These are phyloP conservation scores for Aegilops longissima DNA, from an alignment of 176 grass and related monocot genomes.

Conservation along the genomic window DNA sequence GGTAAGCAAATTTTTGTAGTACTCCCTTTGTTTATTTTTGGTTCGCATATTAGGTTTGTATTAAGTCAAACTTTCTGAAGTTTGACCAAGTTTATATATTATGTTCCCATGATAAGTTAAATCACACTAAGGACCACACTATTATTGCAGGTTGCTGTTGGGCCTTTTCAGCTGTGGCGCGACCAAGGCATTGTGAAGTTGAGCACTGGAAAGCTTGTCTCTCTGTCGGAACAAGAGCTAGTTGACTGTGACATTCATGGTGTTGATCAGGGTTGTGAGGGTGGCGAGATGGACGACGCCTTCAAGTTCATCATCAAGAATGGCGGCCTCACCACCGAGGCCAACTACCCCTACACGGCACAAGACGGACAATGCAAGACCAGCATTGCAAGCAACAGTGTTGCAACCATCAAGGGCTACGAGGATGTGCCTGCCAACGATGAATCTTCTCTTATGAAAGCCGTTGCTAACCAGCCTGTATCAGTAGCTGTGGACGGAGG, in stretches of 20 bases:
- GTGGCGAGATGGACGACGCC: not conserved
- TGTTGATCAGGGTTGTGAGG: no score
- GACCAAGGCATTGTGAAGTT: not conserved
- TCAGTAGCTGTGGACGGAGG: not conserved
- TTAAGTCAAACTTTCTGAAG: no score
- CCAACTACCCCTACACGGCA: not conserved
- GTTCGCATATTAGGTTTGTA: no score
- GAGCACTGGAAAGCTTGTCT: not conserved
- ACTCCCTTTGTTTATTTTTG: no score
- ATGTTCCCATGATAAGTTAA: not conserved
- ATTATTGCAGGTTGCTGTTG: not conserved
- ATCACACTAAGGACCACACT: not conserved
- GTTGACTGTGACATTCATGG: not conserved
- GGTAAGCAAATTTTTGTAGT: no score
- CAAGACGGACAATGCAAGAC: not conserved
- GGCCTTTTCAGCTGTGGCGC: not conserved
- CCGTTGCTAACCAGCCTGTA: not conserved
- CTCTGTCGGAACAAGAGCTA: not conserved
- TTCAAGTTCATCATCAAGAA: not conserved
- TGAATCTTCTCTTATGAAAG: not conserved
- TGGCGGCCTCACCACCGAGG: no score
- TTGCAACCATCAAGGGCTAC: not conserved
- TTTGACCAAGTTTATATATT: no score
- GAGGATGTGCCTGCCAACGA: not conserved
- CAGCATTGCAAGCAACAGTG: no score